A percentile compares a stretch with the other conserved stretches of the same genome.
Evolutionary conservation across 495 filamentous ascomycete species (phyloP).

Genomic region (Bryoglossum gracile): DNA sequence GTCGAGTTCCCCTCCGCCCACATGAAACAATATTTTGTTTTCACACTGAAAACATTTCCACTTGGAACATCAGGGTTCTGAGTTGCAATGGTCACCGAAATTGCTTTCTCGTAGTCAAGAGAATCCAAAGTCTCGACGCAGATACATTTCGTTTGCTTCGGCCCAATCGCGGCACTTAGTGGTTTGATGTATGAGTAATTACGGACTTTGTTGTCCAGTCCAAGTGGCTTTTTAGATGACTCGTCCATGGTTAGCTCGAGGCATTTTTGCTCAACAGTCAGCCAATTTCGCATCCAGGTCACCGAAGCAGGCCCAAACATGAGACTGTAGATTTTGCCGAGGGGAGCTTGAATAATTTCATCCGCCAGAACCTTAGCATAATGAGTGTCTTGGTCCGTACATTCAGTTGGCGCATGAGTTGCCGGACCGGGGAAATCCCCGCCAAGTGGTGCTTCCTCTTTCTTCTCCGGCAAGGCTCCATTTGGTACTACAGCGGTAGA

Average conservation of each 20-base stretch:
- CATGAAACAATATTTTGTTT: conserved; percentile 89
- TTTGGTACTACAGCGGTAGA: conserved; percentile 52
- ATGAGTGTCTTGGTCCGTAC: conserved; percentile 65
- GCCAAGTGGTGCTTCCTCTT: conserved; percentile 43
- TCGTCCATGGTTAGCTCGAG: conserved; percentile 80
- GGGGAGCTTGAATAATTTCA: conserved; percentile 76
- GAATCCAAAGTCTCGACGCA: conserved; percentile 74
- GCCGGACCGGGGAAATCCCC: conserved; percentile 82
- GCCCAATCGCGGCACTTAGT: conserved; percentile 73
- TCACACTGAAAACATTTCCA: conserved; percentile 82
- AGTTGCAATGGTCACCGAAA: conserved; percentile 69
- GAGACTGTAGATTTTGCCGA: conserved; percentile 85
- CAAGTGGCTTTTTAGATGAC: conserved; percentile 64
- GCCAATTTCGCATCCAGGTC: conserved; percentile 75
- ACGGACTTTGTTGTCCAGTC: conserved; percentile 60
- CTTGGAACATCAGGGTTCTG: conserved; percentile 94
- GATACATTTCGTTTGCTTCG: conserved; percentile 92
- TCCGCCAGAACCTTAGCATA: conserved; percentile 82
- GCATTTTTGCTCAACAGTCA: conserved; percentile 81
- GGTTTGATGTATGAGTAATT: conserved; percentile 90
- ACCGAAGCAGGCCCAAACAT: conserved; percentile 76
- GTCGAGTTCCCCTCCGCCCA: conserved; percentile 86
- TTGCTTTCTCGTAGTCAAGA: conserved; percentile 80
- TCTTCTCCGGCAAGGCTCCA: conserved; percentile 44
- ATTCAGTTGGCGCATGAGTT: conserved; percentile 77